Evolutionary conservation across 2,329 filamentous ascomycete species (phyloP), one percentile per base, ranked within the genome.

Genomic region (Hymenoscyphus occultus): DNA sequence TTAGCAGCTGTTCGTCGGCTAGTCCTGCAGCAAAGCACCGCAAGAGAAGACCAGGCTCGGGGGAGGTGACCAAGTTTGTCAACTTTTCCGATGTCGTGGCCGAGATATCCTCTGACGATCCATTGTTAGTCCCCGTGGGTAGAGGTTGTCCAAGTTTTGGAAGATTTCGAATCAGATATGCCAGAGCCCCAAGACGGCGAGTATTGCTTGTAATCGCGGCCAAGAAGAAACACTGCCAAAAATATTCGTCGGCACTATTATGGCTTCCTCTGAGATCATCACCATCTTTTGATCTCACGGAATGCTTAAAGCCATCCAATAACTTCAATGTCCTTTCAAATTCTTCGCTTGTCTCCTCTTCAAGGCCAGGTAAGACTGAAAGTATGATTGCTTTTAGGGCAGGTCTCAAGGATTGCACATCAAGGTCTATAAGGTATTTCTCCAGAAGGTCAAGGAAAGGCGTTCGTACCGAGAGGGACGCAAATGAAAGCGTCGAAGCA

Each of bases 201-300:
- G 89, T 93, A 54, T 92, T 86, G 73, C 93, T 94, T 0, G 95
- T 97, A 66, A 99, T 95, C 19, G 92, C 90, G 10, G 94, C 92
- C 19, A 99, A 81, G 73, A 99, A 98, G 74, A 99, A 90, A 76
- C 93, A 97, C 79, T 99, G 95, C 95, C 95, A 99, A 76, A 98
- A 99, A 77, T 95, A 97, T 69, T 91, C 91, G 70, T 93, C 91
- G 10, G 88, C 87, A 9, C 83, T 83, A 57, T 80, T 85, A 76
- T 85, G 86, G 45, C 78, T 82, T 63, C 76, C 77, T 39, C 78
- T 85, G 69, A 81, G 82, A 62, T 78, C 79, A 69, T 84, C 79
- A 66, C 83, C 82, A 32, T 78, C 78, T 9, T 78, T 71, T 35
- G 87, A 80, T 64, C 88, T 82, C 71, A 93, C 85, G 59, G 86